Percentiles rank a stretch among this genome's conserved stretches.
These are phyloP conservation scores for Tulasnella sp. DNA, from an alignment of 768 basidiomycete species.

Conservation along the genomic window DNA sequence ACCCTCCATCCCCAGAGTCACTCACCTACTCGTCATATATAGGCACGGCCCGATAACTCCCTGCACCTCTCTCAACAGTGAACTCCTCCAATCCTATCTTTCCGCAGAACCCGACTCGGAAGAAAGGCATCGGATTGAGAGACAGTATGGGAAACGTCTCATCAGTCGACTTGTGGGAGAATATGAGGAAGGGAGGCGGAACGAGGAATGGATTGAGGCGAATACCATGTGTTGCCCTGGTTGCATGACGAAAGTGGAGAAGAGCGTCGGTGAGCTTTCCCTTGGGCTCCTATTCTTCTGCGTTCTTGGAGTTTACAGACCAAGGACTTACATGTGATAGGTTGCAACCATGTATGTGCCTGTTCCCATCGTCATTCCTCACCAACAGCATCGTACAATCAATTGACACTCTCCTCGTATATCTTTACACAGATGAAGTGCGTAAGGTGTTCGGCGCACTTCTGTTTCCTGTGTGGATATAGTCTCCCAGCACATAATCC, in stretches of 20 bases:
- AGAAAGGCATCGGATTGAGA: constrained; percentile 44
- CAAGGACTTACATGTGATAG: no score
- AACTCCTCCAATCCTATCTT: constrained; percentile 57
- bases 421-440: constrained; percentile 53
- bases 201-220: constrained; percentile 56
- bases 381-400: constrained; percentile 14
- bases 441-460: constrained; percentile 60
- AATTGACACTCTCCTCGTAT: background rate
- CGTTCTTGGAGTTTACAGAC: constrained; percentile 26
- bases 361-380: constrained; percentile 22
- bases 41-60: constrained; percentile 75
- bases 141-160: constrained; percentile 49
- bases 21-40: background rate
- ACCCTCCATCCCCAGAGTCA: no score
- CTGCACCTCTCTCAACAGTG: constrained; percentile 57
- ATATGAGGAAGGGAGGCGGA: constrained; percentile 64
- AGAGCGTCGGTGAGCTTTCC: constrained; percentile 15
- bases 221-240: constrained; percentile 58
- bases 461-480: constrained; percentile 69
- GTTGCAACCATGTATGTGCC: constrained; percentile 76
- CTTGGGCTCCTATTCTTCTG: background rate
- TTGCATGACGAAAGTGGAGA: constrained; percentile 54
- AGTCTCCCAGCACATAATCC: constrained; percentile 41
- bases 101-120: constrained; percentile 41
- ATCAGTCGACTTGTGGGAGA: constrained; percentile 47